Evolutionary conservation across 108 stramenopile species (phyloP).

Genomic region (Nitzschia sp.): DNA sequence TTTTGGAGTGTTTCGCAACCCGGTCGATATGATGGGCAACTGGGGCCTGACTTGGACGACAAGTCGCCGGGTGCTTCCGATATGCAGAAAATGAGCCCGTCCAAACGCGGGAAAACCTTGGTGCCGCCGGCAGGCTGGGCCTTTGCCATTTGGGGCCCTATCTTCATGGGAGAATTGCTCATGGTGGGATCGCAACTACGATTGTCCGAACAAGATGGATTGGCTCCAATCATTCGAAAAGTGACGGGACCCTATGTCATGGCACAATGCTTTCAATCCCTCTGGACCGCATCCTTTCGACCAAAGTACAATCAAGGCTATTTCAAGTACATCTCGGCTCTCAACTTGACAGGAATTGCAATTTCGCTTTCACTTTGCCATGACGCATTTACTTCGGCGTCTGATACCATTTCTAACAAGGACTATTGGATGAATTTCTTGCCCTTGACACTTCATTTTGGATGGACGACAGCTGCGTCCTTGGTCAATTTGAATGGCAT

Average conservation of each 20-base stretch:
- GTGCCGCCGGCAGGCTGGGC: slow-evolving; percentile 74
- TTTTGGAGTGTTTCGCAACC: slow-evolving; percentile 8
- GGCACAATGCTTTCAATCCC: slow-evolving; percentile 58
- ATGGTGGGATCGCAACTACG: slow-evolving; percentile 46
- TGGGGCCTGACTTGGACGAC: background rate
- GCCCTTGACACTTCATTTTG: slow-evolving; percentile 68
- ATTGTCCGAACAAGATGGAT: slow-evolving; percentile 2
- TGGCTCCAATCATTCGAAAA: slow-evolving; percentile 32
- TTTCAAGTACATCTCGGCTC: slow-evolving; percentile 47
- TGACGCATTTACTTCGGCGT: background rate
- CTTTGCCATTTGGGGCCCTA: slow-evolving; percentile 81
- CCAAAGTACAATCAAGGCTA: slow-evolving; percentile 58
- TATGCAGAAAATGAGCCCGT: background rate
- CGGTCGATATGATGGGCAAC: slow-evolving; percentile 16
- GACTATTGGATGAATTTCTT: slow-evolving; percentile 30
- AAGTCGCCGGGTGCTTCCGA: too few relatives aligned
- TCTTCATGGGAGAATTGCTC: slow-evolving; percentile 62
- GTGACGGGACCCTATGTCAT: slow-evolving; percentile 57
- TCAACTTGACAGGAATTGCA: slow-evolving; percentile 61
- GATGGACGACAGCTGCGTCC: slow-evolving; percentile 75
- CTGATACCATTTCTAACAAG: slow-evolving; percentile 15
- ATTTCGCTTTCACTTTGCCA: slow-evolving; percentile 44
- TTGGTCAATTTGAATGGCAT: slow-evolving; percentile 74
- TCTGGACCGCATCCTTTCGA: slow-evolving; percentile 80
- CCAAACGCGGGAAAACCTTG: slow-evolving; percentile 39